Evolutionary conservation across 805 yeast genomes (phyloP), one percentile per base, ranked within the genome.

Genomic region (Candida anglica): DNA sequence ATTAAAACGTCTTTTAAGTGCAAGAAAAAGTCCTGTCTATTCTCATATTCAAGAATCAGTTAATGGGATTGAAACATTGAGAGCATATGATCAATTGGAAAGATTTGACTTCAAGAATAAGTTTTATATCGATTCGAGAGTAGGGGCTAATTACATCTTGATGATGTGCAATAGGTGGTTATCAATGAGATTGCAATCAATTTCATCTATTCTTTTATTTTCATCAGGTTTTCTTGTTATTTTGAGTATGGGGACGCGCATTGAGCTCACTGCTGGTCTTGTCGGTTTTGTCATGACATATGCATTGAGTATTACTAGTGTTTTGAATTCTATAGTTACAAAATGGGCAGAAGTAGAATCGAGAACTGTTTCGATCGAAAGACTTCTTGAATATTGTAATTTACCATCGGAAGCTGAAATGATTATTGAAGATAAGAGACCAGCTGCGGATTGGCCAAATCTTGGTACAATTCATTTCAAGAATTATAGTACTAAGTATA

Each of bases 1-100:
- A 27, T 42, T 55, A 24, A 53, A 51, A 36, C 40, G 61, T 32
- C 48, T 56, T 30, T 47, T 42, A 15, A 47, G 58, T 3, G 41
- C 53, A 5, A 46, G 46, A 29, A 49, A 52, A 32, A 47, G 54
- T 24, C 61, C 61, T 0, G 46, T 56, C 6, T 51, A 50, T 30
- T 53, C 59, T 4, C 60, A 55, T 30, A 41, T 56, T 27, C 57
- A 51, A 15, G 61, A 56, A 32, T 51, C 56, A 4, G 38, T 56
- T 27, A 50, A 52, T 29, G 60, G 61, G 5, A 42, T 52, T 10
- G 60, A 56, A 18, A 54, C 59, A 4, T 42, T 56, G 17, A 33
- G 56, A 15, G 60, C 58, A 1, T 56, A 47, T 32, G 43, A 41
- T 7, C 56, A 51, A 24, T 30, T 32, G 8, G 53, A 47, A 3